These are phyloP conservation scores for Xylaria curta DNA, from an alignment of 495 filamentous ascomycete species.

Conservation along the genomic window DNA sequence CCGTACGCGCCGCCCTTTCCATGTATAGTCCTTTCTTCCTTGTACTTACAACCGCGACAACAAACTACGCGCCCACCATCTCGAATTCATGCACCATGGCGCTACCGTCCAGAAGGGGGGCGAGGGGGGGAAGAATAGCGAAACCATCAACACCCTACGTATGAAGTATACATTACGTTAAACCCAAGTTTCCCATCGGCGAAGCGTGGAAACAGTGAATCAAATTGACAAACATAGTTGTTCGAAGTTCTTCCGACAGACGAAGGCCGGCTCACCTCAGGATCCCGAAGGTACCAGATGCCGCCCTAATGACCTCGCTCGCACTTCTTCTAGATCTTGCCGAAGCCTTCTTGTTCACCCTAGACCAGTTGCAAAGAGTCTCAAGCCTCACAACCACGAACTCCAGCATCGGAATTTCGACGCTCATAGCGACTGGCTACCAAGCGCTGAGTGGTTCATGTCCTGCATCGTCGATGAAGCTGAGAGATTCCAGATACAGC, in stretches of 20 bases:
- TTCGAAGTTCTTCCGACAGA: neutral
- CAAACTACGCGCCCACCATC: neutral
- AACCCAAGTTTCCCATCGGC: neutral
- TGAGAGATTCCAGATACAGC: neutral
- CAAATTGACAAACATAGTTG: neutral
- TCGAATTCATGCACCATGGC: neutral
- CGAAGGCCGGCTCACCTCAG: slow-evolving; percentile 4
- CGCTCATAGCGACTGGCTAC: slow-evolving; percentile 9
- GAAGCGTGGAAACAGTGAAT: neutral
- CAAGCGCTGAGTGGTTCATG: neutral
- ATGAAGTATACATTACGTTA: neutral
- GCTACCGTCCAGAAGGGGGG: too few species aligned
- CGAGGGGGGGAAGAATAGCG: neutral
- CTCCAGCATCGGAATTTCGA: neutral
- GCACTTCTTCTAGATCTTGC: slow-evolving; percentile 22
- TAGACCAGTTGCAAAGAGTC: too few species aligned
- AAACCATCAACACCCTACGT: slow-evolving; percentile 7
- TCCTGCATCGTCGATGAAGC: neutral
- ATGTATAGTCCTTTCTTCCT: neutral
- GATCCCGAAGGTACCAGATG: slow-evolving; percentile 28
- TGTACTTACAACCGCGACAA: neutral
- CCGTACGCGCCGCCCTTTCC: neutral
- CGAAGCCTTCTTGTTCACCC: slow-evolving; percentile 19
- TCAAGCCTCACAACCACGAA: neutral
- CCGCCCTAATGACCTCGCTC: slow-evolving; percentile 20